Percentiles rank a stretch among this genome's conserved stretches.
phyloP scores from a whole-genome alignment of 2,329 filamentous ascomycete species.

The Aspergillus sp. region DNA sequence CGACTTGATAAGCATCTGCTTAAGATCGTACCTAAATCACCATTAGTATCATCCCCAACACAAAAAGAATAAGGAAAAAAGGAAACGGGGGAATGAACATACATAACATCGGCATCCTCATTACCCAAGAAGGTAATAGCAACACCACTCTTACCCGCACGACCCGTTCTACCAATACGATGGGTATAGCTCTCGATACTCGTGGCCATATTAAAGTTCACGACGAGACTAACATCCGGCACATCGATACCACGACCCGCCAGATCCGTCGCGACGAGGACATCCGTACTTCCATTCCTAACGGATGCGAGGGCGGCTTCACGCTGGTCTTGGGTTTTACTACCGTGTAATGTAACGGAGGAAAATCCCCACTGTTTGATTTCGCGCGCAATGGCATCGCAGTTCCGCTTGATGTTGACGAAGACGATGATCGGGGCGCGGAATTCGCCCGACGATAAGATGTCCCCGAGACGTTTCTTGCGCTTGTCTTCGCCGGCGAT shows the following conservation, averaged over 20 bases:
- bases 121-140: conserved; percentile 92
- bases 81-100: conserved; percentile 30
- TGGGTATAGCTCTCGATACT: conserved; percentile 96
- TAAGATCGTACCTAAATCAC: conserved; percentile 68
- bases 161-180: conserved; percentile 92
- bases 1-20: conserved; percentile 93
- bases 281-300: conserved; percentile 75
- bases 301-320: conserved; percentile 88
- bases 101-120: conserved; percentile 87
- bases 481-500: conserved; percentile 88
- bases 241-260: conserved; percentile 98
- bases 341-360: conserved; percentile 86
- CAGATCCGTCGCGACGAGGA: conserved; percentile 92
- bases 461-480: conserved; percentile 93
- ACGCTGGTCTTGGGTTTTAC: conserved; percentile 96
- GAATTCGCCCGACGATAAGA: conserved; percentile 78
- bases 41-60: not conserved
- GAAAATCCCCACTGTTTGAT: conserved; percentile 93
- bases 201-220: conserved; percentile 98
- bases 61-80: too few species aligned
- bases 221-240: conserved; percentile 84
- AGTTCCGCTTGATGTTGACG: conserved; percentile 99
- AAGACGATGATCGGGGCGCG: conserved; percentile 94
- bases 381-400: conserved; percentile 89
- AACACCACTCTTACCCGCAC: conserved; percentile 94